Base-by-base conservation (phyloP, 2,329 filamentous ascomycete species). In the Colletotrichum sp. region DNA sequence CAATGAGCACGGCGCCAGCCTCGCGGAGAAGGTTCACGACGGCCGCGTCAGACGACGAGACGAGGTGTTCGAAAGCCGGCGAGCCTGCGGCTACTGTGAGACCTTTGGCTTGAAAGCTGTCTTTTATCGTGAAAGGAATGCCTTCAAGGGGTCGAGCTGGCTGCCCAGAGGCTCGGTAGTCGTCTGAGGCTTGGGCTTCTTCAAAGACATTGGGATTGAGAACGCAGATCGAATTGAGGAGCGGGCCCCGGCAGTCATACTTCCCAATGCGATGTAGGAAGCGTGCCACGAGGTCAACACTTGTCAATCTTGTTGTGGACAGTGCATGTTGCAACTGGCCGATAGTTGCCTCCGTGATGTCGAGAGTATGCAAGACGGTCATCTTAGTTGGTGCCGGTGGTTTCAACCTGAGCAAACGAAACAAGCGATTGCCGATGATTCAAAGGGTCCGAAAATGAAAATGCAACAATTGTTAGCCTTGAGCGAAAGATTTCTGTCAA, bases 121-220 rank as follows among this genome's bases (percentile, higher is more conserved):
- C 90, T 79, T 92, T 92, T 78, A 91, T 83, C 0, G 89, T 90
- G 74, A 86, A 92, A 0, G 90, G 90, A 8, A 92, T 90, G 2
- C 91, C 89, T 77, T 92, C 90, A 0, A 92, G 82, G 26, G 69
- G 18, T 3, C 72, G 43, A 1, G 57, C 14, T 1, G 83, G 61
- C 7, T 10, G 36, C 5, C 78, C 78, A 3, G 73, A 67, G 10
- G 79, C 78, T 4, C 82, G 78, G 13, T 79, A 74, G 32, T 79
- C 79, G 8, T 84, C 83, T 0, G 83, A 83, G 0, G 79, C 79
- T 7, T 78, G 75, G 0, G 83, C 83, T 28, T 82, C 80, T 5
- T 77, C 72, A n/a, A 84, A 82, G 7, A 80, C 78, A 0, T 74
- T 18, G 0, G 57, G 68, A 36, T 82, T 83, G n/a, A 83, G 68